These are phyloP conservation scores for Penicillium sp. DNA, from an alignment of 2,329 filamentous ascomycete species.

Conservation along the genomic window DNA sequence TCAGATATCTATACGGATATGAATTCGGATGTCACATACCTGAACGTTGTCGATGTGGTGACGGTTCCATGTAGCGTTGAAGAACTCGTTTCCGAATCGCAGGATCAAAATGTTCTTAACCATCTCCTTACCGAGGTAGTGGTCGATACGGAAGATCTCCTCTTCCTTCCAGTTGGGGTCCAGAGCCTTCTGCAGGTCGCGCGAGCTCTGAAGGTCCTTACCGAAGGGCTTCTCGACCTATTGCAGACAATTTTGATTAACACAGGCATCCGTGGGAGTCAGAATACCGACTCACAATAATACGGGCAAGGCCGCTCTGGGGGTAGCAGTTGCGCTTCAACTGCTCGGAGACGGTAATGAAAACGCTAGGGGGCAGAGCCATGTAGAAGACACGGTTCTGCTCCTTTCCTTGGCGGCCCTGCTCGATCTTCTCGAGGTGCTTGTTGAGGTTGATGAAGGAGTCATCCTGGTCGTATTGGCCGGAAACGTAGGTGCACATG, in stretches of 20 bases:
- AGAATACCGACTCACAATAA: conserved; percentile 69
- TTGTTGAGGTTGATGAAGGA: conserved; percentile 84
- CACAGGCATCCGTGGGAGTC: not conserved
- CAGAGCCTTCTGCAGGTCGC: conserved; percentile 90
- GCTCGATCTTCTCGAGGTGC: conserved; percentile 83
- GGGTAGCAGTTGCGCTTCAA: conserved; percentile 98
- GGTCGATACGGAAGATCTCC: conserved; percentile 98
- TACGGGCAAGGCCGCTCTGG: conserved; percentile 81
- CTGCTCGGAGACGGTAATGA: conserved; percentile 96
- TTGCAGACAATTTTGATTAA: conserved; percentile 23
- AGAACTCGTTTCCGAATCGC: conserved; percentile 97
- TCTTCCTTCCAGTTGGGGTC: conserved; percentile 99
- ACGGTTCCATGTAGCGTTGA: conserved; percentile 97
- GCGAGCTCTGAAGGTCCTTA: conserved; percentile 91
- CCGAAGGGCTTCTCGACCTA: conserved; percentile 99
- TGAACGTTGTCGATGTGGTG: conserved; percentile 99
- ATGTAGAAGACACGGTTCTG: conserved; percentile 98
- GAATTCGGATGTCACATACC: conserved; percentile 41
- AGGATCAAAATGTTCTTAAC: conserved; percentile 99
- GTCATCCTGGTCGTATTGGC: conserved; percentile 96
- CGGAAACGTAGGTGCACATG: conserved; percentile 91
- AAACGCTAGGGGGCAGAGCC: conserved; percentile 95
- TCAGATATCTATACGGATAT: conserved; percentile 5
- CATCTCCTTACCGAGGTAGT: conserved; percentile 99
- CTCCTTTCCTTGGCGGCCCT: conserved; percentile 68